Conservation (phyloP, 2,329 filamentous ascomycete genomes). For the Cytospora leucostoma region DNA sequence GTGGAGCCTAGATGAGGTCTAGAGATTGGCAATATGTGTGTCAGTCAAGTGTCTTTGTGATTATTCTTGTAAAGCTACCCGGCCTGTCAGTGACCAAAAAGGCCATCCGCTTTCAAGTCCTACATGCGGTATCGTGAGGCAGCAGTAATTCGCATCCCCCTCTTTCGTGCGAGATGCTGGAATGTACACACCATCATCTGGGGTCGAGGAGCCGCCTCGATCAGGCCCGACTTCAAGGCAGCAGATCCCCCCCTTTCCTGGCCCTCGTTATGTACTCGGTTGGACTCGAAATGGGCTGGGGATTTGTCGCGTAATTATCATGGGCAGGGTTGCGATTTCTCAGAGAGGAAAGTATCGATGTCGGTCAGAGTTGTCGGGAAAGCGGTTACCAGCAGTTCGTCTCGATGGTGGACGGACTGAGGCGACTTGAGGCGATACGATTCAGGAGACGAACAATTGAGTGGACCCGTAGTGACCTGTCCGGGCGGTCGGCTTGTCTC, state of each 20-base stretch:
- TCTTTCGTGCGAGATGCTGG: conserved; percentile 6
- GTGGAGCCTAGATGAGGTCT: conserved; percentile 62
- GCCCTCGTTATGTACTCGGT: conserved; percentile 22
- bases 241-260: conserved; percentile 34
- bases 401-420: neutral
- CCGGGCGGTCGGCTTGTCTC: conserved; percentile 25
- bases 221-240: conserved; percentile 32
- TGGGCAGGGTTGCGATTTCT: conserved; percentile 22
- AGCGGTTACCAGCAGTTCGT: neutral
- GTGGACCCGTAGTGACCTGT: conserved; percentile 22
- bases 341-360: conserved; percentile 16
- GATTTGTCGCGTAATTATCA: conserved; percentile 20
- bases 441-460: conserved; percentile 28
- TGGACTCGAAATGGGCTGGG: conserved; percentile 15
- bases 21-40: conserved; percentile 20
- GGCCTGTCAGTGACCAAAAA: neutral
- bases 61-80: neutral
- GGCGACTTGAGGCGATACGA: conserved; percentile 20
- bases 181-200: conserved; percentile 55
- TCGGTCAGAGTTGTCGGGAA: conserved; percentile 17
- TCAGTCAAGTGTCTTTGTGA: conserved; percentile 24
- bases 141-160: neutral
- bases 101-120: neutral
- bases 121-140: conserved; percentile 5
- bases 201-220: conserved; percentile 41